Base-by-base conservation (phyloP, 108 stramenopile genomes). In the Pseudonitzschia delicatissima region DNA sequence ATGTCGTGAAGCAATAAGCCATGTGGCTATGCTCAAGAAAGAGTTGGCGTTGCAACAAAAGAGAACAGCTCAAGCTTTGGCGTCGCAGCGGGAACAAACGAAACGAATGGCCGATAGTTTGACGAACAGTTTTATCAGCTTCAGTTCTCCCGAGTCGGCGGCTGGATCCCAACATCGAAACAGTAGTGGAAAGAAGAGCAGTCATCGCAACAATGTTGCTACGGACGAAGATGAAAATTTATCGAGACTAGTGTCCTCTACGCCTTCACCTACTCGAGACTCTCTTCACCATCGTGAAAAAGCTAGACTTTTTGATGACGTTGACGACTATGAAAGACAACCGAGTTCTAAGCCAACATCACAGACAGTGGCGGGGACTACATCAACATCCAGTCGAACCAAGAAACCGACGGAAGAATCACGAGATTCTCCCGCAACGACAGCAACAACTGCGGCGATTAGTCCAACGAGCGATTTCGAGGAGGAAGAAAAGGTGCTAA, bases 1-100 rank as follows among this genome's bases (percentile, higher is more conserved):
- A 36, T 88, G 83, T 74, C 83, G 87, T 4, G 84, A 86, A 62
- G 85, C 87, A 15, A 87, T 92, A 23, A 74, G 68, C 37, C 81
- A 88, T 57, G 82, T 86, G 5, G 83, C 81, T 23, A 65, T 75
- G 60, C 73, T 91, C 33, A 86, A 87, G 64, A 77, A 76, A 53
- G 85, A 91, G 63, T 25, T 91, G 42, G 69, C 68, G 8, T 51
- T 76, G 62, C 80, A 87, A 61, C 78, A 91, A 75, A 74, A 78
- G 44, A 60, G 67, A 47, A 64, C 80, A 34, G 66, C 53, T n/a
- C 77, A 81, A 64, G 77, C 80, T 11, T 58, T 68, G 50, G 68
- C 69, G 27, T 73, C 73, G 57, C 77, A 72, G 67, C 59, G 69
- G 37, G 65, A 82, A 53, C 68, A 72, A 52, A 68, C 57, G 6